Base-by-base conservation (phyloP, 148 eudicot species). In the Rhododendron griersonianum region DNA sequence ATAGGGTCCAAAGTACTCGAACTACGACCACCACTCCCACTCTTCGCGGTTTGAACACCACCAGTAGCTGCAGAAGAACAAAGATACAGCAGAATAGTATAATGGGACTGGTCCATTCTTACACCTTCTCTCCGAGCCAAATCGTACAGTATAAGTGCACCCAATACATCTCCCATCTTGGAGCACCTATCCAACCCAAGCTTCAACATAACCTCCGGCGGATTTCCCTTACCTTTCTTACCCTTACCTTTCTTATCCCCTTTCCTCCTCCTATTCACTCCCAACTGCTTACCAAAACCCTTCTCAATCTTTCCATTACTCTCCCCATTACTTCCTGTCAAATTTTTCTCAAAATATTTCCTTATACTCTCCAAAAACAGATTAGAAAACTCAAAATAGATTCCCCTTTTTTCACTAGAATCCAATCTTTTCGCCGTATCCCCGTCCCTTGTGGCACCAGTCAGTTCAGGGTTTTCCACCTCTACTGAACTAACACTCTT, bases 51-150 rank as follows among this genome's bases (percentile, higher is more conserved):
- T 84, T 84, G 89, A 84, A 96, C 88, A 86, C 91, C 89, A 63
- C 96, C 98, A 81, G 91, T 88, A 87, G 98, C 96, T 45, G 98
- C 98, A 88, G 98, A 94, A 86, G 98, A 93, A 89, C 98, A 96
- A 81, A 96, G 89, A 92, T 96, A 96, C 85, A 94, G 81, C 57
- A 94, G 87, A 65, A 93, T 94, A 86, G 94, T 89, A 91, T 93
- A 96, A 86, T 93, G 98, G 75, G 93, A 92, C 85, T 93, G 95
- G 25, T 92, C 94, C 86, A 96, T 37, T 77, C 78, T 85, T 11
- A 93, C 75, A 47, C 90, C 93, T 57, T 90, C 86, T 84, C 85
- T 90, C 78, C 83, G 83, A 67, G 96, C 94, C 80, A 86, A 89
- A 90, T 94, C 98, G 91, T 92, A 96, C 30, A 94, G 85, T n/a